Conservation (phyloP, 78 protist genomes). For the Reticulomyxa filosa region DNA sequence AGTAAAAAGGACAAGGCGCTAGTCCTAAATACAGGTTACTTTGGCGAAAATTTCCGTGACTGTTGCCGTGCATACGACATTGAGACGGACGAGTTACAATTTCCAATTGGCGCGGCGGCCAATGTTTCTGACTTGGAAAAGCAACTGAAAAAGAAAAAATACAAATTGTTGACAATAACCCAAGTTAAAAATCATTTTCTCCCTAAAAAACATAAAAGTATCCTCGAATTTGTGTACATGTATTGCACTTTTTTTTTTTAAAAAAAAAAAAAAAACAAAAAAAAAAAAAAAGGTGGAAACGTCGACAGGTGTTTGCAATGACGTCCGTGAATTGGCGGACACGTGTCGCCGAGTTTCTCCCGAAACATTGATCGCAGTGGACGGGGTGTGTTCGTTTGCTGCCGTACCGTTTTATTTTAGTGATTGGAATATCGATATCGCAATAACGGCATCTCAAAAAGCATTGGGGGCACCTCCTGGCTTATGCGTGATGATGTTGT, state of each 20-base stretch:
- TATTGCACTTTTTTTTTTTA: too few species aligned
- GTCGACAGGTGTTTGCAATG: constrained; percentile 1
- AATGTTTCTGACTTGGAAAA: too few species aligned
- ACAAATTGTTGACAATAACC: too few species aligned
- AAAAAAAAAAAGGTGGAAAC: neutral
- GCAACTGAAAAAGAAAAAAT: too few species aligned
- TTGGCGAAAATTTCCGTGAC: too few species aligned
- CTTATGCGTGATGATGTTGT: neutral
- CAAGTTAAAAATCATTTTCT: too few species aligned
- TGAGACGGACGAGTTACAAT: too few species aligned
- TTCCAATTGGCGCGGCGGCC: too few species aligned
- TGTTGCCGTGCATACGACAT: too few species aligned
- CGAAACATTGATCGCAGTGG: neutral
- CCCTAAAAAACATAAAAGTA: too few species aligned
- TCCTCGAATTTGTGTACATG: too few species aligned
- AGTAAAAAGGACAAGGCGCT: constrained; percentile 1
- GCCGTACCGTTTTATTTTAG: neutral
- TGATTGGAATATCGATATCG: neutral
- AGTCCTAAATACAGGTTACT: neutral
- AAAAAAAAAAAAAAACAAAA: too few species aligned
- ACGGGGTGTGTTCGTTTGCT: constrained; percentile 4
- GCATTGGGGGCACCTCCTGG: constrained; percentile 4
- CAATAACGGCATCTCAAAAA: neutral
- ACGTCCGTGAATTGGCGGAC: neutral
- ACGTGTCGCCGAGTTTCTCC: neutral